These are phyloP conservation scores for Pseudocercospora ulei DNA, from an alignment of 2,329 filamentous ascomycete genomes.

Conservation along the genomic window DNA sequence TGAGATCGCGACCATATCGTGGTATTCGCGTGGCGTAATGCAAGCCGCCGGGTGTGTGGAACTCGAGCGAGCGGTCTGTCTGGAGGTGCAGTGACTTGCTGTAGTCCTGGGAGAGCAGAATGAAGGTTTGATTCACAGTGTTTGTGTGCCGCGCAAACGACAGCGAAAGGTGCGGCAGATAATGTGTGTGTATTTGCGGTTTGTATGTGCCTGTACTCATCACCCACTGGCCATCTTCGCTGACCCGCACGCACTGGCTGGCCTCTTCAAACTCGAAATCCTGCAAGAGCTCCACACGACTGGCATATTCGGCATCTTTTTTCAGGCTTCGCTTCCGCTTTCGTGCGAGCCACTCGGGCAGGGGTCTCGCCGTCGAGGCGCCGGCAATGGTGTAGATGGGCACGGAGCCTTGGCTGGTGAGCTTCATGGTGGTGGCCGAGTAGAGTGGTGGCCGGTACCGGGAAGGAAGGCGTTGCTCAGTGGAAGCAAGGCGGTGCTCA, in stretches of 20 bases:
- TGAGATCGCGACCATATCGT: slow-evolving; percentile 79
- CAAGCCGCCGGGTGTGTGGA: slow-evolving; percentile 79
- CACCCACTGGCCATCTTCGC: slow-evolving; percentile 92
- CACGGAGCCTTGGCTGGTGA: slow-evolving; percentile 70
- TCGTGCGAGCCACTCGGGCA: slow-evolving; percentile 91
- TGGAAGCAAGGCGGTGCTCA: no score
- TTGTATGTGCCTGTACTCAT: slow-evolving; percentile 76
- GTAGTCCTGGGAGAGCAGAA: slow-evolving; percentile 81
- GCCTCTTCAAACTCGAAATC: slow-evolving; percentile 98
- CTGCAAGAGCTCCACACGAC: slow-evolving; percentile 85
- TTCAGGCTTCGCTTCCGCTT: slow-evolving; percentile 85
- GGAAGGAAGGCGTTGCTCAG: no score
- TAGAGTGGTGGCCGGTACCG: no score
- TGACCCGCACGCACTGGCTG: slow-evolving; percentile 77
- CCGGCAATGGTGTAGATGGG: slow-evolving; percentile 94
- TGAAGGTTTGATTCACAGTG: slow-evolving; percentile 81
- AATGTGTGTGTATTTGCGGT: slow-evolving; percentile 89
- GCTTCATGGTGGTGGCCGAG: slow-evolving; percentile 54
- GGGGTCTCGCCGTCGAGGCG: slow-evolving; percentile 70
- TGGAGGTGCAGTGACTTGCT: slow-evolving; percentile 91
- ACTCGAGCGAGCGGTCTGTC: slow-evolving; percentile 79
- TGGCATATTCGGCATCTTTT: slow-evolving; percentile 83
- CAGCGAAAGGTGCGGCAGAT: slow-evolving; percentile 84
- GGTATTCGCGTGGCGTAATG: slow-evolving; percentile 86
- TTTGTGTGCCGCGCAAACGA: slow-evolving; percentile 88